Percentiles rank a stretch among this genome's conserved stretches.
Conservation (phyloP, 164 flowering plant species). For the Pachysandra terminalis region DNA sequence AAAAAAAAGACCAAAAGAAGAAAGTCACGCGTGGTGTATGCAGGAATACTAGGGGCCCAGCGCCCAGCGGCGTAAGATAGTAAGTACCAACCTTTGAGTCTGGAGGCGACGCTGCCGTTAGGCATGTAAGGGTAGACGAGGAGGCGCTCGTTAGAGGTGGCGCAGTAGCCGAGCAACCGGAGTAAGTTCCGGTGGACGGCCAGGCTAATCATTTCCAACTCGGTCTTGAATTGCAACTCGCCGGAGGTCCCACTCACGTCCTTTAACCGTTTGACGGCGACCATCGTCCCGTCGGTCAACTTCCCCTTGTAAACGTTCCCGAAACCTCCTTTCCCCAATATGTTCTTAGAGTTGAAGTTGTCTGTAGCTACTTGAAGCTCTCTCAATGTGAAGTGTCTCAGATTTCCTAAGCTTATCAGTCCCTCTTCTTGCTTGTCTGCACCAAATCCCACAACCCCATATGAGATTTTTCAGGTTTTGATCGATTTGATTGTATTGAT, state of each 20-base stretch:
- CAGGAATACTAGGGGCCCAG: neutral
- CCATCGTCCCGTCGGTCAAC: conserved; percentile 61
- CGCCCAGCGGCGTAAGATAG: conserved; percentile 8
- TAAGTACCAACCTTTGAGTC: conserved; percentile 62
- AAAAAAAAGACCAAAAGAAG: neutral
- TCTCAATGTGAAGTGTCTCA: conserved; percentile 55
- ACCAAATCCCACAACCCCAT: neutral
- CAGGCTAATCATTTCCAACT: conserved; percentile 86
- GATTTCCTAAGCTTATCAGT: conserved; percentile 63
- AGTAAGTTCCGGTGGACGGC: conserved; percentile 88
- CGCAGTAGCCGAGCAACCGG: conserved; percentile 72
- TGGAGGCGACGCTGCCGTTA: conserved; percentile 86
- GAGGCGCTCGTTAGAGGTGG: conserved; percentile 64
- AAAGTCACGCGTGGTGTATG: conserved; percentile 7
- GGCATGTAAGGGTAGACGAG: conserved; percentile 91
- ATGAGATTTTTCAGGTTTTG: conserved; percentile 2
- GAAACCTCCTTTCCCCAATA: conserved; percentile 88
- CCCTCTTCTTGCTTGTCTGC: conserved; percentile 70
- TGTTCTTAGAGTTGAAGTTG: conserved; percentile 68
- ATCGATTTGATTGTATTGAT: neutral
- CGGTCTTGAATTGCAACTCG: conserved; percentile 75
- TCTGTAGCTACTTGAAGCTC: conserved; percentile 89
- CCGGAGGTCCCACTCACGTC: conserved; percentile 66
- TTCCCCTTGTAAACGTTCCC: conserved; percentile 88
- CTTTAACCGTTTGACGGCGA: conserved; percentile 82